Evolutionary conservation across 805 yeast species (phyloP), one percentile per base, ranked within the genome.

Genomic region (Zygoascus flipseniorum): DNA sequence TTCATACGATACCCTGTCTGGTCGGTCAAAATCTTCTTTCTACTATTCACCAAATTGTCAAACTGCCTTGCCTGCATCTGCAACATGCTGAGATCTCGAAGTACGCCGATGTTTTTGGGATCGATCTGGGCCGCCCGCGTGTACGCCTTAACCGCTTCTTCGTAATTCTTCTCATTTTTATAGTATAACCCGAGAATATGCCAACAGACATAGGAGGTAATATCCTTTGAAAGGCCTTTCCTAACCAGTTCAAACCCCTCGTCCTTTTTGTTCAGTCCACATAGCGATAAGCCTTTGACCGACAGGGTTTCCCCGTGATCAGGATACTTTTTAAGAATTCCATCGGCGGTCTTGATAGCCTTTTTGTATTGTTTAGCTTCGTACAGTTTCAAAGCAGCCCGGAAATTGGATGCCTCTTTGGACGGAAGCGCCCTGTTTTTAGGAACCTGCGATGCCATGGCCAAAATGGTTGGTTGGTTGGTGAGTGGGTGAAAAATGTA

Each of bases 331-430:
- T 88, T 87, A 62, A 92, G 69, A 60, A 86, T 78, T 37, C 78
- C 72, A 50, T 93, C 97, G 44, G 88, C 78, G 31, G 82, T 65
- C 65, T 86, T 86, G 61, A 90, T 69, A 1, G 96, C 81, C 63
- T 92, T 89, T 66, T 87, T 87, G 74, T 90, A 90, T 68, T 89
- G 89, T 67, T 87, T 89, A 48, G 76, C 66, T 65, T 93, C 98
- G 63, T 89, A 93, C 31, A 86, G 76, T 60, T 81, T 81, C 62
- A 93, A 75, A 0, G 97, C 96, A 60, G 85, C 86, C 54, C 84
- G 77, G 72, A 92, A 89, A 58, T 80, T 80, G 32, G 77, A 75
- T 53, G 86, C 92, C 59, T 89, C 96, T 67, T 86, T 88, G 32
- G 68, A 67, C 56, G 65, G 69, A 53, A 64, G 66, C 46, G 54